Conservation (phyloP, 2,329 filamentous ascomycete genomes). For the Arthrobotrys sphaeroides region DNA sequence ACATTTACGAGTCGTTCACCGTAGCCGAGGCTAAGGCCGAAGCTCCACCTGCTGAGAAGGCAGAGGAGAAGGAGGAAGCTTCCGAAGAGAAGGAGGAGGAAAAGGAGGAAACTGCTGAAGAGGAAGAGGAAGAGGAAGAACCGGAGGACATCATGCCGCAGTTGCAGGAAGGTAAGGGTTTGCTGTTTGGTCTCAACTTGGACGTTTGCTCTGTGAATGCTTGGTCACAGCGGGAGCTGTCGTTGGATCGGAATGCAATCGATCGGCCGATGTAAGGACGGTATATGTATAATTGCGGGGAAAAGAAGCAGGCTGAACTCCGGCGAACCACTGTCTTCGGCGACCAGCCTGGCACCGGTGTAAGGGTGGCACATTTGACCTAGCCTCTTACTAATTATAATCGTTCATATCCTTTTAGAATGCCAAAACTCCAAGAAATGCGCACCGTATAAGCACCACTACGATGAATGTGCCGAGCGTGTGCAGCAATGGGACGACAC, state of each 20-base stretch:
- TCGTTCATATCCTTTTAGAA: slow-evolving; percentile 67
- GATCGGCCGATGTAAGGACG: background rate
- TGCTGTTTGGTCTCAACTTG: background rate
- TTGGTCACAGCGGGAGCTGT: background rate
- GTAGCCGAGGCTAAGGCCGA: slow-evolving; percentile 70
- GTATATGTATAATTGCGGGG: background rate
- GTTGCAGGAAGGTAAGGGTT: slow-evolving; percentile 85
- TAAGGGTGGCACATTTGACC: slow-evolving; percentile 1
- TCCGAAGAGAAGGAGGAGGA: slow-evolving; percentile 70
- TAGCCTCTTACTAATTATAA: slow-evolving; percentile 17
- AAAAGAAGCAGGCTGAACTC: background rate
- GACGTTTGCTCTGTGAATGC: background rate
- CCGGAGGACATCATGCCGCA: slow-evolving; percentile 84
- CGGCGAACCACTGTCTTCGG: background rate
- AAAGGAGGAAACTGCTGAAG: slow-evolving; percentile 66
- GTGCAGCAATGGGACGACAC: slow-evolving; percentile 70
- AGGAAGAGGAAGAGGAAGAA: slow-evolving; percentile 86
- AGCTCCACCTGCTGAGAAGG: slow-evolving; percentile 65
- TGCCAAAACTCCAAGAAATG: slow-evolving; percentile 89
- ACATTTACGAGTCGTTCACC: slow-evolving; percentile 57
- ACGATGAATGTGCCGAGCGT: slow-evolving; percentile 95
- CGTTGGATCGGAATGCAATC: slow-evolving; percentile 1
- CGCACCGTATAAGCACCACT: slow-evolving; percentile 93
- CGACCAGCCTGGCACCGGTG: background rate
- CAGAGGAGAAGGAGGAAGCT: slow-evolving; percentile 72